Percentiles rank a stretch among this genome's conserved stretches.
Conservation (phyloP, 805 yeast species). For the Starmera pachycereana region DNA sequence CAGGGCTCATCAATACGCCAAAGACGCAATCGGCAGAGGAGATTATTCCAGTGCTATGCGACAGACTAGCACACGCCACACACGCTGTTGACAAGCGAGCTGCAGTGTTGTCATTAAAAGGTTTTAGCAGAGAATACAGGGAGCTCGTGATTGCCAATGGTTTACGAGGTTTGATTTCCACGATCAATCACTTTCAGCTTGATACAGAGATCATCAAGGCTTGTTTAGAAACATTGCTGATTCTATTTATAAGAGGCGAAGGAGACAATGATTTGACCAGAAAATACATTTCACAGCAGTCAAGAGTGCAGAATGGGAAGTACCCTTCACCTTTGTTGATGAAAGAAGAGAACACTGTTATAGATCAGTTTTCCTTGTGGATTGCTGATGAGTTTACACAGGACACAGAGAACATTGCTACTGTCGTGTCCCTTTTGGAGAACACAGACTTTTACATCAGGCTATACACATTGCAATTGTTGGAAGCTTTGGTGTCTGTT, state of each 20-base stretch:
- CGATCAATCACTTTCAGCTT: conserved; percentile 54
- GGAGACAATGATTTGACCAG: conserved; percentile 55
- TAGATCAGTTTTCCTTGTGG: conserved; percentile 89
- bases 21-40: conserved; percentile 59
- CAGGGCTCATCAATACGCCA: conserved; percentile 34
- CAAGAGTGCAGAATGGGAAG: conserved; percentile 65
- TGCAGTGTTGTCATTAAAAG: conserved; percentile 81
- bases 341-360: conserved; percentile 34
- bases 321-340: conserved; percentile 64
- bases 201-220: conserved; percentile 71
- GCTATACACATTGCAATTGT: conserved; percentile 71
- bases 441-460: conserved; percentile 65
- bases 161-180: conserved; percentile 56
- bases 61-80: conserved; percentile 75
- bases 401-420: conserved; percentile 23
- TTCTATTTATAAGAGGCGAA: conserved; percentile 66
- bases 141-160: conserved; percentile 89
- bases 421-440: conserved; percentile 34
- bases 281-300: conserved; percentile 65
- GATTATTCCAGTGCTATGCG: conserved; percentile 82
- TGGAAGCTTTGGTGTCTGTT: conserved; percentile 74
- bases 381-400: conserved; percentile 89
- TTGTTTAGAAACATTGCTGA: conserved; percentile 73
- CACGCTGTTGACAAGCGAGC: conserved; percentile 80
- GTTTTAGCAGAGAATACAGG: conserved; percentile 79